Conservation (phyloP, 2,329 filamentous ascomycete genomes). For the Monilinia polystroma region DNA sequence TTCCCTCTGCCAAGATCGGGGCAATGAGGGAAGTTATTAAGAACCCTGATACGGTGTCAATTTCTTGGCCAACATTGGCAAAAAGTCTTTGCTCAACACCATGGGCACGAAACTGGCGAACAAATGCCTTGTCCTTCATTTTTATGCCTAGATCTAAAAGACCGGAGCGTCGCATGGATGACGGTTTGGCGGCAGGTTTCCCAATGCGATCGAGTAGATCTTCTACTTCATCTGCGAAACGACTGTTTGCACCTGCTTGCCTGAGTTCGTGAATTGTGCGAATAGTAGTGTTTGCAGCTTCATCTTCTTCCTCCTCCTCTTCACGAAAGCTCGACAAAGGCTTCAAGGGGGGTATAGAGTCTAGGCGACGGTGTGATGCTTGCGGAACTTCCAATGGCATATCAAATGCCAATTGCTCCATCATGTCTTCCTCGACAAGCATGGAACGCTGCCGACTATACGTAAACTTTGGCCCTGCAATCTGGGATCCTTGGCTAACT, state of each 20-base stretch:
- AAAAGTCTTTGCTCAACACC: slow-evolving; percentile 69
- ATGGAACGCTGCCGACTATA: slow-evolving; percentile 41
- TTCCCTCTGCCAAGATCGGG: slow-evolving; percentile 60
- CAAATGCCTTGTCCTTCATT: slow-evolving; percentile 61
- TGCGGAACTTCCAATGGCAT: slow-evolving; percentile 32
- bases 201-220: slow-evolving; percentile 63
- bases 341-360: slow-evolving; percentile 35
- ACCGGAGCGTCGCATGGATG: slow-evolving; percentile 56
- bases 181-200: slow-evolving; percentile 46
- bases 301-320: slow-evolving; percentile 36
- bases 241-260: slow-evolving; percentile 64
- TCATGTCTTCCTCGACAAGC: slow-evolving; percentile 39
- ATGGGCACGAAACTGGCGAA: slow-evolving; percentile 70
- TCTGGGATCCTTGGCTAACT: slow-evolving; percentile 35
- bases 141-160: slow-evolving; percentile 60
- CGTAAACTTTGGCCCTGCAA: slow-evolving; percentile 38
- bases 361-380: slow-evolving; percentile 30
- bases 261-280: slow-evolving; percentile 64
- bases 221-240: slow-evolving; percentile 64
- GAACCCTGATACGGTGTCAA: slow-evolving; percentile 62
- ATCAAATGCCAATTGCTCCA: slow-evolving; percentile 37
- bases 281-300: slow-evolving; percentile 46
- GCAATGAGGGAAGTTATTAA: slow-evolving; percentile 62
- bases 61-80: slow-evolving; percentile 56
- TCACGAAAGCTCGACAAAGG: slow-evolving; percentile 37